These are phyloP conservation scores for Pelargonium citronellum DNA, from an alignment of 441 rosid species.

Conservation along the genomic window DNA sequence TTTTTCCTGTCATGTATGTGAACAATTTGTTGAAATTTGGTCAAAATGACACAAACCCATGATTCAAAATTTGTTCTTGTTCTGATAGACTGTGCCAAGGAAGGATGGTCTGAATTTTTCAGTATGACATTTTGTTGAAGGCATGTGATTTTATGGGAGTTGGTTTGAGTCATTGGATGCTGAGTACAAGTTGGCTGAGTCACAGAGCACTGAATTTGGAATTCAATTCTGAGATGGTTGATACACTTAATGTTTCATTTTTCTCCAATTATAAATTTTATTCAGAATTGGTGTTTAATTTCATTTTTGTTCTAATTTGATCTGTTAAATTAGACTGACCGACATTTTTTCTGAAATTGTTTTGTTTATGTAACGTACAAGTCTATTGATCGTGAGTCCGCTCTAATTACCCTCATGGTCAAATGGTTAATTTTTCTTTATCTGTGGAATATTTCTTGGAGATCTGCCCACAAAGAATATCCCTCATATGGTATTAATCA, in stretches of 20 bases:
- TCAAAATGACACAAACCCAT: too few relatives aligned
- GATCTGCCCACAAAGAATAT: slow-evolving; percentile 29
- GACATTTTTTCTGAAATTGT: too few relatives aligned
- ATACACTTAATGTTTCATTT: too few relatives aligned
- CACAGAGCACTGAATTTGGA: slow-evolving; percentile 19
- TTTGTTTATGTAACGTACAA: too few relatives aligned
- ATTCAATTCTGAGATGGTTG: slow-evolving; percentile 15
- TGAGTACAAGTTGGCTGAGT: slow-evolving; percentile 6
- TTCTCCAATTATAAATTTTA: too few relatives aligned
- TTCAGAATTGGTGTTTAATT: too few relatives aligned
- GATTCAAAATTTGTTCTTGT: background rate
- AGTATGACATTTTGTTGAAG: background rate
- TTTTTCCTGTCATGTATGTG: background rate
- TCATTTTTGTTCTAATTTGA: too few relatives aligned
- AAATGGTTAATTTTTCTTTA: slow-evolving; percentile 17
- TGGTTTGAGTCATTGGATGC: background rate
- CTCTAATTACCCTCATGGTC: too few relatives aligned
- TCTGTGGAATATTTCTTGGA: slow-evolving; percentile 21
- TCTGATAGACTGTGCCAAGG: background rate
- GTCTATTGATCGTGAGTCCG: too few relatives aligned
- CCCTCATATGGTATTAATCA: slow-evolving; percentile 19
- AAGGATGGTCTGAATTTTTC: background rate
- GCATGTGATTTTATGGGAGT: too few relatives aligned
- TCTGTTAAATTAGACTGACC: too few relatives aligned
- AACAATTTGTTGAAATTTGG: background rate